These are phyloP conservation scores for Boletus tylopilopsis DNA, from an alignment of 768 basidiomycete genomes.

Conservation along the genomic window DNA sequence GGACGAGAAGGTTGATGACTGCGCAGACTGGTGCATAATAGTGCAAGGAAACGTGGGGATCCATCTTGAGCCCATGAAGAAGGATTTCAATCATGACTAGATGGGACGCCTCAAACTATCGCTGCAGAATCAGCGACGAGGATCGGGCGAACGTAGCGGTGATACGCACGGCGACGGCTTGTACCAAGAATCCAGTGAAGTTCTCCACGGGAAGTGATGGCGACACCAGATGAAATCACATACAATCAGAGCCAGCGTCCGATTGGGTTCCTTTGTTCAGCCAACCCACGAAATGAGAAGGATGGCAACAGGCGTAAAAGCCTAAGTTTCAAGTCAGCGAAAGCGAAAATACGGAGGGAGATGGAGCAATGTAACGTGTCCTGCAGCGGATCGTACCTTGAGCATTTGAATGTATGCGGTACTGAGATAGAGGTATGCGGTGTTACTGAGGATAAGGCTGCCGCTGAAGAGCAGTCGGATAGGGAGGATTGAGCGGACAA, in stretches of 20 bases:
- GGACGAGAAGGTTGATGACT: slow-evolving; percentile 73
- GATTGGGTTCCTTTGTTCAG: slow-evolving; percentile 84
- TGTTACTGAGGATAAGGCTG: slow-evolving; percentile 87
- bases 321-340: slow-evolving; percentile 41
- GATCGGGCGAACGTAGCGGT: background rate
- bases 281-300: slow-evolving; percentile 91
- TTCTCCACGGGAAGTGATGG: slow-evolving; percentile 87
- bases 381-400: slow-evolving; percentile 48
- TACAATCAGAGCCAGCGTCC: slow-evolving; percentile 77
- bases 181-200: slow-evolving; percentile 82
- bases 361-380: background rate
- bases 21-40: slow-evolving; percentile 98
- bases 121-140: background rate
- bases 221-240: slow-evolving; percentile 89
- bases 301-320: slow-evolving; percentile 87
- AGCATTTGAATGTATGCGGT: slow-evolving; percentile 98
- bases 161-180: slow-evolving; percentile 66
- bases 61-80: slow-evolving; percentile 95
- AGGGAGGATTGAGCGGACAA: slow-evolving; percentile 82
- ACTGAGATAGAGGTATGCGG: slow-evolving; percentile 86
- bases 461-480: slow-evolving; percentile 93
- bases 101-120: slow-evolving; percentile 86
- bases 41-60: slow-evolving; percentile 91
- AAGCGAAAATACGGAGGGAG: background rate
- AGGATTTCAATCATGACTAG: slow-evolving; percentile 96